Base-by-base conservation (phyloP, 352 stramenopile species). In the Phytophthora palmivora region DNA sequence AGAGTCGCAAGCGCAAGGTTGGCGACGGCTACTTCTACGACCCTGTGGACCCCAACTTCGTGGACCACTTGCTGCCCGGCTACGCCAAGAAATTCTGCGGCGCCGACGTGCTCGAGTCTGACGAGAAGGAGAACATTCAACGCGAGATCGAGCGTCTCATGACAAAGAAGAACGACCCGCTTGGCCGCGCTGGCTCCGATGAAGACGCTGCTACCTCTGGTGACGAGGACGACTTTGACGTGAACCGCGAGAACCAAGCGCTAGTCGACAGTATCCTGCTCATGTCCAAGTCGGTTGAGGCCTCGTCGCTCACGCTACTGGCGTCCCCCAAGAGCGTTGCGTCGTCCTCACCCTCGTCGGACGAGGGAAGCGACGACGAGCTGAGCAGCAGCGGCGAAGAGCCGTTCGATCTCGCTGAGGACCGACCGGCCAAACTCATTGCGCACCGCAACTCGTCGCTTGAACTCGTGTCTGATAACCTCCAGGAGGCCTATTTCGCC, bases 11-110 rank as follows among this genome's bases (percentile, higher is more conserved):
- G 73, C 87, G 87, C 68, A 91, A 92, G 64, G 79, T 87, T 11
- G 87, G 84, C 50, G 87, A 95, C 62, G 84, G 82, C 47, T 87
- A 80, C 64, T 91, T 92, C 54, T 92, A 91, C 72, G 87, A 95
- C 66, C 87, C 87, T 10, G 87, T 95, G 47, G 87, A 95, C 68
- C 87, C 87, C 36, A 92, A 53, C 67, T 95, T 95, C 50, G 83
- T 95, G 15, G 87, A 95, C 46, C 87, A 93, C 64, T 64, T 95
- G 41, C 71, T 93, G 48, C 87, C 87, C 0, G 84, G 79, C 22
- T 82, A 91, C 50, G 84, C 81, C 24, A 93, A 91, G 68, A 90
- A 90, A 58, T 89, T 93, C 55, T 92, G 83, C 74, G 68, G 75
- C 33, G 64, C 54, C n/a, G 68, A 87, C 51, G 51, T 76, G 55